Evolutionary conservation across 495 filamentous ascomycete genomes (phyloP).

Genomic region (Trichoderma asperelloides): DNA sequence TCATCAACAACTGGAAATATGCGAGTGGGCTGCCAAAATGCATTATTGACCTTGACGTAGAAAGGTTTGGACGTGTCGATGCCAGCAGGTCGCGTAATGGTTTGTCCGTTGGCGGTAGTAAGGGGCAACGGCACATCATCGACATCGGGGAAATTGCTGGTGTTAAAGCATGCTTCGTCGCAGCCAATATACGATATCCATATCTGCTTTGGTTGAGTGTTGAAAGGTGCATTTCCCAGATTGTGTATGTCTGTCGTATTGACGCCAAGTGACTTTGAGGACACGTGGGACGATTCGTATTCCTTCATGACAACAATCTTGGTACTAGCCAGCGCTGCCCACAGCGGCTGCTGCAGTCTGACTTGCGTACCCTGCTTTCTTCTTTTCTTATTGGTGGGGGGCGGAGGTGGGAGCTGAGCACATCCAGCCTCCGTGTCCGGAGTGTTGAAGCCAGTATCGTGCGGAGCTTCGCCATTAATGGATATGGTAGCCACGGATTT

Average conservation of each 20-base stretch:
- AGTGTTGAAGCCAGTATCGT: constrained; percentile 35
- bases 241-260: constrained; percentile 71
- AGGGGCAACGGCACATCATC: constrained; percentile 13
- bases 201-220: constrained; percentile 61
- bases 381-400: constrained; percentile 62
- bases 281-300: constrained; percentile 75
- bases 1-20: constrained; percentile 46
- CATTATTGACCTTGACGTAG: constrained; percentile 80
- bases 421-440: constrained; percentile 36
- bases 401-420: constrained; percentile 19
- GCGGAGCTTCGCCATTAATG: constrained; percentile 8
- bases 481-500: constrained; percentile 20
- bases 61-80: constrained; percentile 66
- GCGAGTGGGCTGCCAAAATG: constrained; percentile 75
- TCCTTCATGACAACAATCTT: constrained; percentile 92
- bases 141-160: constrained; percentile 50
- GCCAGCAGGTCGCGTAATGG: constrained; percentile 23
- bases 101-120: background rate
- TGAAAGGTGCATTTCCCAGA: constrained; percentile 69
- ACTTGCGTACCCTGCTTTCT: constrained; percentile 83
- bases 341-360: constrained; percentile 81
- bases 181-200: constrained; percentile 82
- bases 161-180: constrained; percentile 74
- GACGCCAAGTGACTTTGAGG: constrained; percentile 62
- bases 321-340: constrained; percentile 87